Conservation (phyloP, 2,329 filamentous ascomycete species). For the Diaporthe sp. region DNA sequence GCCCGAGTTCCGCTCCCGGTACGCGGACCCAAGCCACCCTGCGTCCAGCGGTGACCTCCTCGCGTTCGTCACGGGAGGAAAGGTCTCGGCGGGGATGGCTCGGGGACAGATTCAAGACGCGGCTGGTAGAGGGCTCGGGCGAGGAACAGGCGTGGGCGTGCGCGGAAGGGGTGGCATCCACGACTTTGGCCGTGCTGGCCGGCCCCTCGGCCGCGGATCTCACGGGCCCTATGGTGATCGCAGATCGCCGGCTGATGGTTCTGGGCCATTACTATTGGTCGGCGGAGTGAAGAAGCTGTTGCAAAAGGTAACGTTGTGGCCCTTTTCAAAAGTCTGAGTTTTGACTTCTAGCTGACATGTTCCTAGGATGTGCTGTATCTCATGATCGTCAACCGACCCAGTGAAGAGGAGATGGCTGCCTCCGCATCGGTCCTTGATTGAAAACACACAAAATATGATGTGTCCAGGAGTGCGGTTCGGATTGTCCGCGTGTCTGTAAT, state of each 20-base stretch:
- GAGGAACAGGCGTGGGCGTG: not conserved
- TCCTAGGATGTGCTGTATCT: constrained; percentile 39
- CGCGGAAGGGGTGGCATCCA: not conserved
- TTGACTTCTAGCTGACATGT: constrained; percentile 5
- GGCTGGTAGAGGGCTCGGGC: not conserved
- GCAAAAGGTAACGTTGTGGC: constrained; percentile 22
- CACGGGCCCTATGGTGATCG: not conserved
- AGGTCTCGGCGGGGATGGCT: not conserved
- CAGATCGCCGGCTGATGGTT: not conserved
- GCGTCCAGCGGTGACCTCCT: constrained; percentile 45
- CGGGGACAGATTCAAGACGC: not conserved
- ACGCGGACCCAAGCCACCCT: constrained; percentile 46
- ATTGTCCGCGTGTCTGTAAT: not conserved
- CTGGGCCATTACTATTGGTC: constrained; percentile 26
- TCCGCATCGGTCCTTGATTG: constrained; percentile 2
- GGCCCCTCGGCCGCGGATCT: not conserved
- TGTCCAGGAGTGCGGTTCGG: not conserved
- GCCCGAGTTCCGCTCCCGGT: constrained; percentile 45
- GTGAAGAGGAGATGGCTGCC: constrained; percentile 27
- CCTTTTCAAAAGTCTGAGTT: not conserved
- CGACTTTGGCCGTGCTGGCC: not conserved
- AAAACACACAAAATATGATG: not conserved
- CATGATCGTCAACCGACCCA: constrained; percentile 38
- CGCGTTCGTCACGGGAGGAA: constrained; percentile 44
- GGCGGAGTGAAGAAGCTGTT: constrained; percentile 38